Evolutionary conservation across 73 alveolate genomes (phyloP), one percentile per base, ranked within the genome.

Genomic region (Halteria grandinella): DNA sequence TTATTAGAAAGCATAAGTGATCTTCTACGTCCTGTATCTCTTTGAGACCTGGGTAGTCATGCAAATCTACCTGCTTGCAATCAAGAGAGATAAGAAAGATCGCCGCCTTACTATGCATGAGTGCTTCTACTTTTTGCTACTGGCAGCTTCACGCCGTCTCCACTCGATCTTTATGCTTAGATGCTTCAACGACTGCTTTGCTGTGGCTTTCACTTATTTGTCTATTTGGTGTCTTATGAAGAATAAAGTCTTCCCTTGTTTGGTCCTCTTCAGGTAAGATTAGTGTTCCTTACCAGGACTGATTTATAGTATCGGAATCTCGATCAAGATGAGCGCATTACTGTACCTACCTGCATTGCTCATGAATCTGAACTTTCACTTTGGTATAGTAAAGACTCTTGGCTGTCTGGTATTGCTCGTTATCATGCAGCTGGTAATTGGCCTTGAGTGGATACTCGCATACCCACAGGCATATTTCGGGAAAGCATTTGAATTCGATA

Each of bases 161-260:
- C 93, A 85, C 29, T 88, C 96, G 0, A 83, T 83, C 72, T 88
- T 40, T 48, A 40, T 88, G 51, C 83, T 88, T 0, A 39, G 96
- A 29, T 79, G 86, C 20, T 88, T 88, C 59, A 88, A 88, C 29
- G 96, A 88, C 55, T 20, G 84, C 23, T 21, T 88, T 0, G 88
- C 91, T 0, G 75, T 84, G 83, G 21, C 74, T 29, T 59, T 84
- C 41, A 11, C 62, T 18, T 62, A 76, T 39, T 21, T 50, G 15
- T n/a, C 88, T n/a, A 63, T 83, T 21, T 54, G 18, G 34, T 75
- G 10, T 37, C 24, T 78, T 4, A 49, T 51, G 17, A 55, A 52
- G 48, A 39, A 49, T 31, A 32, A 50, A 33, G 28, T 37, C 34
- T 6, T 28, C 31, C 21, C 34, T 1, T 8, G 79, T 11, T 18